A percentile compares a stretch with the other conserved stretches of the same genome.
phyloP scores from a whole-genome alignment of 75 land plant species.

The Pinus tabuliformis region DNA sequence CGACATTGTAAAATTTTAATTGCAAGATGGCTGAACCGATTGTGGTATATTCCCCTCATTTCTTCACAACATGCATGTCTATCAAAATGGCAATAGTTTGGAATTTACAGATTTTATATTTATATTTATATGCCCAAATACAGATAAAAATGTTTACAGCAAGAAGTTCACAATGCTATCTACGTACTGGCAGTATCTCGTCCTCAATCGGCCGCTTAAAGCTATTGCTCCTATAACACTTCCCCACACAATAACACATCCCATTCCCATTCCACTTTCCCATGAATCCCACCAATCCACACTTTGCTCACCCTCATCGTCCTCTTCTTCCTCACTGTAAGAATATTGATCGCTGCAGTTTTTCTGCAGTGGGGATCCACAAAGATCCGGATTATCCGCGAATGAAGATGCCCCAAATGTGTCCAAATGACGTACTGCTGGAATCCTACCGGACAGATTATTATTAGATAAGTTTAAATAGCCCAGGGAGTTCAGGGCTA shows the following conservation, averaged over 20 bases:
- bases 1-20: no score
- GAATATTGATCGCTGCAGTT: not conserved
- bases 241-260: not conserved
- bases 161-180: not conserved
- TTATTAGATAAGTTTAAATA: conserved; percentile 8
- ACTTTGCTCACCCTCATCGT: not conserved
- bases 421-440: not conserved
- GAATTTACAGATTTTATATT: no score
- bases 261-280: not conserved
- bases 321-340: not conserved
- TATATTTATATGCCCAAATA: no score
- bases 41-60: no score
- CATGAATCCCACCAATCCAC: not conserved
- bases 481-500: not conserved
- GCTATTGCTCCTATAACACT: not conserved
- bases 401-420: conserved; percentile 2
- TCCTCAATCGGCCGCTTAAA: not conserved
- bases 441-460: conserved; percentile 3
- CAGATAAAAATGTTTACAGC: no score
- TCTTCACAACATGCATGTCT: no score
- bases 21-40: no score
- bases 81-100: no score
- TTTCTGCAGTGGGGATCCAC: conserved; percentile 4
- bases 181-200: not conserved
- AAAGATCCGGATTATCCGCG: conserved; percentile 4